These are phyloP conservation scores for Haematococcus sp. DNA, from an alignment of 139 green algal genomes.

Conservation along the genomic window DNA sequence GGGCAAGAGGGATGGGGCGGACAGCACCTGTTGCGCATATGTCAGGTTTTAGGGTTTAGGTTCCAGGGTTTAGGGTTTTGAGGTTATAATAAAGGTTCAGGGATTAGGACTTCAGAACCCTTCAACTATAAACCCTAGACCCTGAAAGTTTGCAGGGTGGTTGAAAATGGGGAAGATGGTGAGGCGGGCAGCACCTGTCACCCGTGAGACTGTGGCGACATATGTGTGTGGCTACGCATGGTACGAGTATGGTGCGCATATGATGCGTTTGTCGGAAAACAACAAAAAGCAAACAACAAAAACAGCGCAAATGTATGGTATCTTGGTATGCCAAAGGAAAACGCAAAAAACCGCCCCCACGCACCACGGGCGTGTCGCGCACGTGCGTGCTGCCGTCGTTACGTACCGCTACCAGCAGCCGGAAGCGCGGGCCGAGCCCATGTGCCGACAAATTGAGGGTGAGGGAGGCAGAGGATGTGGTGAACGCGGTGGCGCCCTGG, in stretches of 20 bases:
- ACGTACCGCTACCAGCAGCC: conserved; percentile 50
- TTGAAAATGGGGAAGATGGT: too few species aligned
- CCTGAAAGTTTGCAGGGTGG: too few species aligned
- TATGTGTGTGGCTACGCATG: too few species aligned
- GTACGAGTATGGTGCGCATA: too few species aligned
- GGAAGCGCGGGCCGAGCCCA: conserved; percentile 66
- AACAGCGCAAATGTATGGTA: too few species aligned
- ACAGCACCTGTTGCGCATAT: conserved; percentile 20
- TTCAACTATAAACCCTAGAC: too few species aligned
- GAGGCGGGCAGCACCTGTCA: too few species aligned
- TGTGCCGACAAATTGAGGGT: conserved; percentile 37
- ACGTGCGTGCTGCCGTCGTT: conserved; percentile 55
- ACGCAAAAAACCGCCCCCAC: conserved; percentile 10
- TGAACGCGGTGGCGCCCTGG: conserved; percentile 47
- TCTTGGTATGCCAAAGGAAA: too few species aligned
- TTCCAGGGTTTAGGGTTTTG: not conserved
- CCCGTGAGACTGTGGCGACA: too few species aligned
- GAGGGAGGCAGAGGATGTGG: conserved; percentile 37
- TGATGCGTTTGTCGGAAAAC: too few species aligned
- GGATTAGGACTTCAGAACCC: too few species aligned
- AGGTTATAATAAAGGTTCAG: not conserved
- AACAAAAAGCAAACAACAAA: not conserved
- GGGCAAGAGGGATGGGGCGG: conserved; percentile 36
- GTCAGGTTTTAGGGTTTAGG: not conserved
- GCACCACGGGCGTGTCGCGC: conserved; percentile 42